These are phyloP conservation scores for Lichtheimia hyalospora DNA, from an alignment of 371 early-diverging fungal genomes.

Conservation along the genomic window DNA sequence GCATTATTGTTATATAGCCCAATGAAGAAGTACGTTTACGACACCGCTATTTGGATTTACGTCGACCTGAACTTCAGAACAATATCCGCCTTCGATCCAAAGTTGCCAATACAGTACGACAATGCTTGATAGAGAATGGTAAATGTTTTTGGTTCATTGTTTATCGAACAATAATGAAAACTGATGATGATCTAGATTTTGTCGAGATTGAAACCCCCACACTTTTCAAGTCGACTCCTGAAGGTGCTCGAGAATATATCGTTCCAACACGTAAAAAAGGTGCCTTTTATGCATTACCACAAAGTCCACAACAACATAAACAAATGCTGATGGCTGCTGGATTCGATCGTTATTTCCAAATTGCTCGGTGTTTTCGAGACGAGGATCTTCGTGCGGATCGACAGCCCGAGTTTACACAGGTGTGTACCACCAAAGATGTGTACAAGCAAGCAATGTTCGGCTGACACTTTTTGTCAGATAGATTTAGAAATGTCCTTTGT, in stretches of 20 bases:
- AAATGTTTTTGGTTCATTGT: not conserved
- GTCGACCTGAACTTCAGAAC: slow-evolving; percentile 72
- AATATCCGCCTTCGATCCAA: slow-evolving; percentile 74
- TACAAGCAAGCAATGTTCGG: not conserved
- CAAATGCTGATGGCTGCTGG: slow-evolving; percentile 92
- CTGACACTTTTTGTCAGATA: slow-evolving; percentile 45
- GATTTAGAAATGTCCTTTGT: slow-evolving; percentile 92
- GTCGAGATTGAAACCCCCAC: slow-evolving; percentile 91
- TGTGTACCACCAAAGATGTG: slow-evolving; percentile 14
- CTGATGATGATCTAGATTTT: slow-evolving; percentile 52
- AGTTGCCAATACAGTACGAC: slow-evolving; percentile 65
- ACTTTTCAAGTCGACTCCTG: slow-evolving; percentile 92
- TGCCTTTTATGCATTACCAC: slow-evolving; percentile 86
- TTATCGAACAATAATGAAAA: not conserved
- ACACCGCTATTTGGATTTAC: slow-evolving; percentile 81
- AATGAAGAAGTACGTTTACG: slow-evolving; percentile 80
- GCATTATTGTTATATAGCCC: slow-evolving; percentile 61
- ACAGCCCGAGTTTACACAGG: slow-evolving; percentile 94
- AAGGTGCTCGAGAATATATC: slow-evolving; percentile 92
- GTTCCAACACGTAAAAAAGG: slow-evolving; percentile 85
- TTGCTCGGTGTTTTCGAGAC: slow-evolving; percentile 93
- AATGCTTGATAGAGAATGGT: slow-evolving; percentile 61
- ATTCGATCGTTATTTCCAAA: slow-evolving; percentile 89
- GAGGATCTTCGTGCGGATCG: slow-evolving; percentile 89
- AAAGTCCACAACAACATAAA: slow-evolving; percentile 93